Percentiles rank a stretch among this genome's conserved stretches.
Evolutionary conservation across 371 early-diverging fungal genomes (phyloP).

Genomic region (Zychaea mexicana): DNA sequence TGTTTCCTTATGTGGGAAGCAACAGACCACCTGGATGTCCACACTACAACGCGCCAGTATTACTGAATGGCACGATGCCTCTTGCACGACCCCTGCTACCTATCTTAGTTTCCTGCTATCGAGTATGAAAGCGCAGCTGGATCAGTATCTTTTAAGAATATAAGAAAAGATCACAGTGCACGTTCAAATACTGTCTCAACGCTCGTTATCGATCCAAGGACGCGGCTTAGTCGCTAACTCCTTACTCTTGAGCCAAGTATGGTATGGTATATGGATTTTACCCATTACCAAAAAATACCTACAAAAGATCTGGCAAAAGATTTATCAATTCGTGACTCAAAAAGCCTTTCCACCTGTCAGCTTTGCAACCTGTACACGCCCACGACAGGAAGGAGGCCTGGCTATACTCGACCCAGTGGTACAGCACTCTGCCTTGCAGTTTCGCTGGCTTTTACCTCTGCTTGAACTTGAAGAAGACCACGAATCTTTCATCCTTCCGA

Average conservation of each 20-base stretch:
- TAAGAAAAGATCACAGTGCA: too few species aligned
- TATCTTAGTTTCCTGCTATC: not conserved
- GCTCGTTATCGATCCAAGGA: not conserved
- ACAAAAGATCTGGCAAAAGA: not conserved
- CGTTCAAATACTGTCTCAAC: too few species aligned
- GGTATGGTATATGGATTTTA: not conserved
- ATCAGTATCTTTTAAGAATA: not conserved
- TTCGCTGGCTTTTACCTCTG: not conserved
- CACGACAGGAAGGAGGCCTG: not conserved
- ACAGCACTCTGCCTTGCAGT: not conserved
- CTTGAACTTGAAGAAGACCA: not conserved
- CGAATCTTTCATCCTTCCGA: not conserved
- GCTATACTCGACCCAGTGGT: not conserved
- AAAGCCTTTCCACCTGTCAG: conserved; percentile 1
- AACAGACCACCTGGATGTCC: not conserved
- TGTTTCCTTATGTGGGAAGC: not conserved
- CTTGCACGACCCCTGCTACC: not conserved
- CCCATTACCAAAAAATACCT: not conserved
- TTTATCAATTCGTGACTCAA: not conserved
- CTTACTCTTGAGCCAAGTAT: not conserved
- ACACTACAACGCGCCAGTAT: not conserved
- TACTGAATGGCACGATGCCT: not conserved
- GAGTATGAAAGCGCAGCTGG: not conserved
- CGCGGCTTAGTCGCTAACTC: not conserved
- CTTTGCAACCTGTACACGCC: not conserved